Base-by-base conservation (phyloP, 2,329 filamentous ascomycete species). In the Calcarisporium arbuscula region DNA sequence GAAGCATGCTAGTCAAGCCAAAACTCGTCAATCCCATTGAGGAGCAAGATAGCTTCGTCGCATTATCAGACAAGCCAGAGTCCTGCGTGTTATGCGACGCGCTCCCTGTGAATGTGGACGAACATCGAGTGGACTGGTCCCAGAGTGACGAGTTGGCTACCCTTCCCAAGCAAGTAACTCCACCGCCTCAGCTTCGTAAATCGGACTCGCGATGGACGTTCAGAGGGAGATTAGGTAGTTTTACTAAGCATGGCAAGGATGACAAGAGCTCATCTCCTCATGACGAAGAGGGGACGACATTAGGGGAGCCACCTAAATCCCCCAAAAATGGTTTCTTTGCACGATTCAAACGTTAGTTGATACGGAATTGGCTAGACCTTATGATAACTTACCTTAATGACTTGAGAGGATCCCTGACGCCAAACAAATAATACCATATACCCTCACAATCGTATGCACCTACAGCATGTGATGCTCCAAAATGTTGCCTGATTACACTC, bases 111-210 rank as follows among this genome's bases (percentile, higher is more conserved):
- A 42, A 46, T 20, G 39, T 41, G 11, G 45, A 60, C 19, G 56
- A 64, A 35, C 60, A 64, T 44, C 59, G 65, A 20, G 67, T 70
- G 36, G 73, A 79, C 51, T 80, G 75, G 75, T 70, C 70, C 19
- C 74, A 79, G 49, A 69, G 64, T 45, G 74, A 77, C 41, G 70
- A 77, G 52, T 32, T 46, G 43, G 44, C 30, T 7, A 27, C 23
- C 17, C 21, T 28, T 34, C 35, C 40, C 22, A 41, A 44, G 28
- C 30, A 36, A 25, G 31, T 32, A 23, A 19, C 44, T 21, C 34
- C 41, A 35, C 30, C 48, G 5, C 51, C 58, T 36, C 36, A 60
- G 42, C 48, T 71, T 32, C 52, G 58, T 29, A 70, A 62, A 45
- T 58, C 58, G 25, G 68, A 71, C 23, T 73, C 71, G 1, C 61